phyloP scores from a whole-genome alignment of 257 asterid genomes.

The Galeopsis tetrahit region DNA sequence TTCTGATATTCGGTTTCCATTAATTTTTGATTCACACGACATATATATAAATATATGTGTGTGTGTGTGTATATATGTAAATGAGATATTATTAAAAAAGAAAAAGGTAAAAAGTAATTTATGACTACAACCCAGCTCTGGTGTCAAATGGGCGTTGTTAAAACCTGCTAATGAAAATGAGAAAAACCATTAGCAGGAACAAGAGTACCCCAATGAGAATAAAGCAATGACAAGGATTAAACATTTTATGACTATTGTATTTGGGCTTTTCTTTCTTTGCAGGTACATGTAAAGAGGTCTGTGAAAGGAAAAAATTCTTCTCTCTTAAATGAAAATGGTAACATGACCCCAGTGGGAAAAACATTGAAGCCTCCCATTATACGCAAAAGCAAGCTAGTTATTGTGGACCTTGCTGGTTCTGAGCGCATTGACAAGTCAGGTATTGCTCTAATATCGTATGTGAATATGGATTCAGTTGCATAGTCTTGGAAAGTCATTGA shows the following conservation, averaged over 20 bases:
- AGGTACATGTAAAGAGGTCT: constrained; percentile 77
- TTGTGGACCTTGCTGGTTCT: constrained; percentile 97
- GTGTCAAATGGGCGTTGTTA: no score
- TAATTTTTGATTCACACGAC: constrained; percentile 8
- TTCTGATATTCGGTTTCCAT: constrained; percentile 10
- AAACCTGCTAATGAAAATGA: no score
- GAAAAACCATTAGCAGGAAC: no score
- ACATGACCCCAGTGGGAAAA: constrained; percentile 50
- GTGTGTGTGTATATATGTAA: no score
- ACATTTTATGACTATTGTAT: constrained; percentile 7
- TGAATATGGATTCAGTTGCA: constrained; percentile 18
- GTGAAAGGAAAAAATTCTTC: constrained; percentile 66
- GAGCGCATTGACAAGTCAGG: constrained; percentile 89
- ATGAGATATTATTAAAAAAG: no score
- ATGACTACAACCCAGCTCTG: no score
- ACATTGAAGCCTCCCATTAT: constrained; percentile 69
- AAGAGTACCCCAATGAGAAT: no score
- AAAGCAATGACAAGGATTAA: neutral
- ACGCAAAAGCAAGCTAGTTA: constrained; percentile 76
- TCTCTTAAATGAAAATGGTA: constrained; percentile 59
- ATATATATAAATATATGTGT: no score
- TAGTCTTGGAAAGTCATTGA: neutral
- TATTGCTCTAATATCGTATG: constrained; percentile 32
- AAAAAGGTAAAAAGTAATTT: no score
- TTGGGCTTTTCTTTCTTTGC: constrained; percentile 28